These are phyloP conservation scores for Pisolithus tinctorius DNA, from an alignment of 768 basidiomycete species.

Conservation along the genomic window DNA sequence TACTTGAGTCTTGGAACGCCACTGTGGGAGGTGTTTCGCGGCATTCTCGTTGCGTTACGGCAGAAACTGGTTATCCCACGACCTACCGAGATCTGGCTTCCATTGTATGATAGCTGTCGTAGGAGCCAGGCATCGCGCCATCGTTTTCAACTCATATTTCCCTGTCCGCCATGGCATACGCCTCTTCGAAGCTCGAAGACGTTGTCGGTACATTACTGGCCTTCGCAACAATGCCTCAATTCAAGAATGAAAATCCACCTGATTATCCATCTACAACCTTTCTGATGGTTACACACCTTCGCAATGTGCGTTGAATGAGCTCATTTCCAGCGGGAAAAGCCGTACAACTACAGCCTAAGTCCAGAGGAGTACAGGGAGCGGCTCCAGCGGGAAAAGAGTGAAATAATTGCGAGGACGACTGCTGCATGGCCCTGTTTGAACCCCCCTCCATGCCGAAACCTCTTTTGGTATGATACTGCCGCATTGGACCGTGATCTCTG, in stretches of 20 bases:
- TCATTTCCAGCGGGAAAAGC: background rate
- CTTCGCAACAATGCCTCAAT: constrained; percentile 13
- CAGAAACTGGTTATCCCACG: constrained; percentile 17
- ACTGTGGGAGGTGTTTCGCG: background rate
- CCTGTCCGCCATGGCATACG: constrained; percentile 25
- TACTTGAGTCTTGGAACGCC: background rate
- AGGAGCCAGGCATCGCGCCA: background rate
- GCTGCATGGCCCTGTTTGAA: constrained; percentile 11
- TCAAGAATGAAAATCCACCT: constrained; percentile 6
- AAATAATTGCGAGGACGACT: background rate
- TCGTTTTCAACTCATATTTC: constrained; percentile 21
- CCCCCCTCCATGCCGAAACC: background rate
- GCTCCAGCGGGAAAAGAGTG: background rate
- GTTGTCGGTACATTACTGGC: constrained; percentile 25
- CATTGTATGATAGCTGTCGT: constrained; percentile 19
- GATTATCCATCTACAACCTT: constrained; percentile 3
- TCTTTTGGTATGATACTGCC: constrained; percentile 1
- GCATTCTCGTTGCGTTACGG: constrained; percentile 7
- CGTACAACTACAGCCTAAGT: background rate
- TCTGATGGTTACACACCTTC: constrained; percentile 5
- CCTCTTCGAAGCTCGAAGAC: constrained; percentile 5
- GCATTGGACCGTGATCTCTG: background rate
- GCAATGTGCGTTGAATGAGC: background rate
- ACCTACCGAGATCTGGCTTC: constrained; percentile 18
- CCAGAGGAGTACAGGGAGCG: constrained; percentile 6